Conservation (phyloP, 192 early-diverging fungal genomes). For the Backusella macrospora region DNA sequence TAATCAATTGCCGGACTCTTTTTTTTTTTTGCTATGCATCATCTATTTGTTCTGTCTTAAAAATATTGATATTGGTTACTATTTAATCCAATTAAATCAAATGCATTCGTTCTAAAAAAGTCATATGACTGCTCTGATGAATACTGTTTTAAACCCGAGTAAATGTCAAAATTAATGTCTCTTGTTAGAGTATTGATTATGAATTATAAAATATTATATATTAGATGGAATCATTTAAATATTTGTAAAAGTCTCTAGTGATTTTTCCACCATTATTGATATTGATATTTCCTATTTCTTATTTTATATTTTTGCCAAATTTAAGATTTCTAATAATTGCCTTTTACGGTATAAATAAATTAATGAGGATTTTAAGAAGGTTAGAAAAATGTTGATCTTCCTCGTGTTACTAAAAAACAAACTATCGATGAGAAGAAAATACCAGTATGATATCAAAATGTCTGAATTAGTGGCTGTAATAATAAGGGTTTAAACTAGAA, state of each 20-base stretch:
- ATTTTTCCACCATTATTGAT: neutral
- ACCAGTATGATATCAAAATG: too few relatives aligned
- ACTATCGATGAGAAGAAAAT: too few relatives aligned
- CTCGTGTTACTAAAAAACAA: too few relatives aligned
- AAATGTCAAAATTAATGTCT: neutral
- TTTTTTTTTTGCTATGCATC: neutral
- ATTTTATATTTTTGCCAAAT: neutral
- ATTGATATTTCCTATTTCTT: neutral
- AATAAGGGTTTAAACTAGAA: too few relatives aligned
- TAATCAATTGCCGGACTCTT: neutral
- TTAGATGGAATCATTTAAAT: neutral
- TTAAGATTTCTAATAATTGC: neutral
- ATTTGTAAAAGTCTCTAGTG: neutral
- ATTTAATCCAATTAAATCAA: neutral
- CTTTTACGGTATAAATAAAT: neutral
- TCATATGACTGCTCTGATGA: neutral
- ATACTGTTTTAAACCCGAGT: neutral
- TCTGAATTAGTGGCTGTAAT: too few relatives aligned
- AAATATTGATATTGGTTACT: neutral
- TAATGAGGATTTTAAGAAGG: neutral
- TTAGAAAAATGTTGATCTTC: neutral
- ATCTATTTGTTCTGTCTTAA: neutral
- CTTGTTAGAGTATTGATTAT: neutral
- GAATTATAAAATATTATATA: neutral
- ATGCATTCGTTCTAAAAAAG: neutral